phyloP scores from a whole-genome alignment of 371 early-diverging fungal genomes.

The Cokeromyces recurvatus region DNA sequence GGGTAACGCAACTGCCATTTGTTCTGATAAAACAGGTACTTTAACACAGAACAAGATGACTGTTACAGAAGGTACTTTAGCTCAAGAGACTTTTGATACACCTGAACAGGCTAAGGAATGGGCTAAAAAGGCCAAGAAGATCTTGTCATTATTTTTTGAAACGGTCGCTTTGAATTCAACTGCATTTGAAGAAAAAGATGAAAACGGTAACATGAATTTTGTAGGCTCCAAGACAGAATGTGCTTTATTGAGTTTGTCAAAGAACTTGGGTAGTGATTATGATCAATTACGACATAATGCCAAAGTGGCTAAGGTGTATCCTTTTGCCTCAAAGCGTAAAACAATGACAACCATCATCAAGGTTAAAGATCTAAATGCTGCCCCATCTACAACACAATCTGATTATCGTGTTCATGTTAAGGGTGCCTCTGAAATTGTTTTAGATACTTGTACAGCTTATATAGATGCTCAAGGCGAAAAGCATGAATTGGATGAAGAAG shows the following conservation, averaged over 20 bases:
- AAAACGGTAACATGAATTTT: constrained; percentile 66
- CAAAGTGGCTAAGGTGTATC: constrained; percentile 57
- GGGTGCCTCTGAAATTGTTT: constrained; percentile 86
- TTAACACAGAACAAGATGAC: constrained; percentile 96
- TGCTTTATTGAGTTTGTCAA: constrained; percentile 79
- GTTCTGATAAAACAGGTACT: constrained; percentile 97
- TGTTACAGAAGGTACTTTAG: constrained; percentile 70
- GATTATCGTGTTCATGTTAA: constrained; percentile 66
- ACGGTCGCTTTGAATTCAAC: constrained; percentile 83
- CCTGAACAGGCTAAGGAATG: constrained; percentile 27
- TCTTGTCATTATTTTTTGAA: constrained; percentile 48
- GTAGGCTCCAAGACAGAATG: constrained; percentile 94
- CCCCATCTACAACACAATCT: constrained; percentile 20
- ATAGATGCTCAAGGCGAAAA: constrained; percentile 50
- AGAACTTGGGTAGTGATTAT: constrained; percentile 58
- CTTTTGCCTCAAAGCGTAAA: constrained; percentile 82
- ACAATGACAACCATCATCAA: constrained; percentile 70
- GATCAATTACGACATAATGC: constrained; percentile 54
- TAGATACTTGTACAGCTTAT: constrained; percentile 58
- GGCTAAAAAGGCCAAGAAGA: constrained; percentile 24
- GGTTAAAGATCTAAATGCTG: constrained; percentile 29
- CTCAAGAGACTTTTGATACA: constrained; percentile 35
- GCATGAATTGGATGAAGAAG: constrained; percentile 47
- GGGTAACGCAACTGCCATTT: constrained; percentile 96
- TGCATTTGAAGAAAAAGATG: constrained; percentile 82